Conservation (phyloP, 495 filamentous ascomycete genomes). For the Penicillium tannophilum region DNA sequence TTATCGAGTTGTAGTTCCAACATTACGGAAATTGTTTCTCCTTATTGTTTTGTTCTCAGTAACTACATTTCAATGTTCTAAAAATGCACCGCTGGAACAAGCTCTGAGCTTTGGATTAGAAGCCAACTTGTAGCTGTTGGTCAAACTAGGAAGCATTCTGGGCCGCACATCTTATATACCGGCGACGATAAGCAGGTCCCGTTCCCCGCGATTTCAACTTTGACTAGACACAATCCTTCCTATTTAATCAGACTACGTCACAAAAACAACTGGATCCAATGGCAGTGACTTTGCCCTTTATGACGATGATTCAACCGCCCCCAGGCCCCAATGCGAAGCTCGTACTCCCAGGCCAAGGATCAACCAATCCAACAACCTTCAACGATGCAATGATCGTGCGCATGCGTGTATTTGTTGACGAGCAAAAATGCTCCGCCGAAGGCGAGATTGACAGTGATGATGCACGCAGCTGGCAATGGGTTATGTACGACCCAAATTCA, state of each 20-base stretch:
- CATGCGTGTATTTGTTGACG: conserved; percentile 72
- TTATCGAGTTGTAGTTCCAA: background rate
- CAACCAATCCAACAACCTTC: conserved; percentile 60
- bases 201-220: background rate
- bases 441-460: conserved; percentile 84
- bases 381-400: conserved; percentile 78
- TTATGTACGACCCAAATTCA: conserved; percentile 54
- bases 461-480: conserved; percentile 75
- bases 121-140: background rate
- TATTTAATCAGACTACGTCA: too few species aligned
- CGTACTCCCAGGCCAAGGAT: conserved; percentile 27
- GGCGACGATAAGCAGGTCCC: too few species aligned
- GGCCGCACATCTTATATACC: too few species aligned
- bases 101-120: background rate
- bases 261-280: background rate
- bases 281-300: conserved; percentile 10
- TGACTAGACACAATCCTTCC: too few species aligned
- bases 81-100: background rate
- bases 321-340: conserved; percentile 20
- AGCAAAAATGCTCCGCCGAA: conserved; percentile 67
- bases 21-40: background rate
- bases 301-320: conserved; percentile 28
- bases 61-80: background rate
- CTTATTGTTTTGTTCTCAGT: background rate
- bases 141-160: background rate